Evolutionary conservation across 495 filamentous ascomycete species (phyloP).

Genomic region (Sordaria brevicollis): DNA sequence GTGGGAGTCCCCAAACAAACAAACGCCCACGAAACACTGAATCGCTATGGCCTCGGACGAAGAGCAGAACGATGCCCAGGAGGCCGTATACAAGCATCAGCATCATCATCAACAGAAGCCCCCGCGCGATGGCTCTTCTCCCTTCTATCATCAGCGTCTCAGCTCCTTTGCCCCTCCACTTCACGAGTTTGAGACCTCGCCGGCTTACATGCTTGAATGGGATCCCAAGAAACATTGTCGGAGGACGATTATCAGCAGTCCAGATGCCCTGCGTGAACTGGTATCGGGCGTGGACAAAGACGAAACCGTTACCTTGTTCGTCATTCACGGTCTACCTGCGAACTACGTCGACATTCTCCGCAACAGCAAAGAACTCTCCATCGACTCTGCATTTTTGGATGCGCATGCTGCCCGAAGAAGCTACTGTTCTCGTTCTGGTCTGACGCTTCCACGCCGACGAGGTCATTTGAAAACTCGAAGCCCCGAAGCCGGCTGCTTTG

Average conservation of each 20-base stretch:
- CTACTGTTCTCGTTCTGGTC: constrained; percentile 10
- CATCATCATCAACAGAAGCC: background rate
- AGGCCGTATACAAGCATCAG: background rate
- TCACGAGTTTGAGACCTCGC: background rate
- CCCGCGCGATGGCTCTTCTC: background rate
- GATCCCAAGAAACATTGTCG: background rate
- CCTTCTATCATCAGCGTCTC: background rate
- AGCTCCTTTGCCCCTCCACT: background rate
- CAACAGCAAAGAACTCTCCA: constrained; percentile 1
- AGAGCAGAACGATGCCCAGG: background rate
- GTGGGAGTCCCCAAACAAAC: background rate
- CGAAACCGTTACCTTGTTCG: constrained; percentile 11
- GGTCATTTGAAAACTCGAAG: background rate
- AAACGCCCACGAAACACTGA: background rate
- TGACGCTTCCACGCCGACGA: background rate
- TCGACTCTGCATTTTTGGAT: constrained; percentile 24
- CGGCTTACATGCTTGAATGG: background rate
- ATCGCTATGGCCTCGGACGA: background rate
- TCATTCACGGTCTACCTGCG: constrained; percentile 16
- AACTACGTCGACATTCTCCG: constrained; percentile 11
- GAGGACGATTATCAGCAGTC: background rate
- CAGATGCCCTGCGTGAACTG: constrained; percentile 7
- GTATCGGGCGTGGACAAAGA: background rate
- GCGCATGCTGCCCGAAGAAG: constrained; percentile 18
- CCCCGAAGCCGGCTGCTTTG: constrained; percentile 7